Evolutionary conservation across 257 asterid species (phyloP).

Genomic region (Thymus mandschuricus): DNA sequence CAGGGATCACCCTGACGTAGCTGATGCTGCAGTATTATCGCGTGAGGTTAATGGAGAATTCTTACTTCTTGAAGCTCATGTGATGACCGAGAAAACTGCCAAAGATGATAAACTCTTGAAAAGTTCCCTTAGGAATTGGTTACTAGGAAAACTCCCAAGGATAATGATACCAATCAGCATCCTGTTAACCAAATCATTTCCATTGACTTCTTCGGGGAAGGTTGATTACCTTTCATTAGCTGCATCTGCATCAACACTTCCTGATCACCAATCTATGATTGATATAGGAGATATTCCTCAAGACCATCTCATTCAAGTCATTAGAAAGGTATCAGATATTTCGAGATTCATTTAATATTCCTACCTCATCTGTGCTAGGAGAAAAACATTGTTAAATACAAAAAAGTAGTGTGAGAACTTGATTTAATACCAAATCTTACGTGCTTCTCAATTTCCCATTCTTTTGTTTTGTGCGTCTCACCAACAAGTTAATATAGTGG

Average conservation of each 20-base stretch:
- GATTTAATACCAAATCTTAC: neutral
- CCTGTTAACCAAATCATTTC: conserved; percentile 59
- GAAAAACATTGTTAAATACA: conserved; percentile 2
- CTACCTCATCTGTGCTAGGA: neutral
- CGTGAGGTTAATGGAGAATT: conserved; percentile 56
- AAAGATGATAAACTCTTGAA: conserved; percentile 47
- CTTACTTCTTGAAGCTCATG: conserved; percentile 72
- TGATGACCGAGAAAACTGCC: conserved; percentile 49
- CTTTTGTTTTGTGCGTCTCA: conserved; percentile 1
- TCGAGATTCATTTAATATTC: neutral
- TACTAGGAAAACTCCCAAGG: conserved; percentile 64
- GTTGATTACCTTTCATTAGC: conserved; percentile 72
- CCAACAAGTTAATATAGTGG: neutral
- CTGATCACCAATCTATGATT: conserved; percentile 37
- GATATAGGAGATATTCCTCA: conserved; percentile 47
- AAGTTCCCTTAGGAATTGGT: conserved; percentile 66
- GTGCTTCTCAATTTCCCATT: neutral
- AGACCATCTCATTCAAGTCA: conserved; percentile 55
- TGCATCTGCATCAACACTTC: conserved; percentile 47
- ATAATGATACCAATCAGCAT: conserved; percentile 66
- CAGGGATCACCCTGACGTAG: conserved; percentile 67
- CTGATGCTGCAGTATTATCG: conserved; percentile 81
- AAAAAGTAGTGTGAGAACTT: conserved; percentile 1
- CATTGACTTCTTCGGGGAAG: conserved; percentile 85
- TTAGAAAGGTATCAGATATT: conserved; percentile 51